phyloP scores from a whole-genome alignment of 129 eudicot species.

The Lactuca saligna region DNA sequence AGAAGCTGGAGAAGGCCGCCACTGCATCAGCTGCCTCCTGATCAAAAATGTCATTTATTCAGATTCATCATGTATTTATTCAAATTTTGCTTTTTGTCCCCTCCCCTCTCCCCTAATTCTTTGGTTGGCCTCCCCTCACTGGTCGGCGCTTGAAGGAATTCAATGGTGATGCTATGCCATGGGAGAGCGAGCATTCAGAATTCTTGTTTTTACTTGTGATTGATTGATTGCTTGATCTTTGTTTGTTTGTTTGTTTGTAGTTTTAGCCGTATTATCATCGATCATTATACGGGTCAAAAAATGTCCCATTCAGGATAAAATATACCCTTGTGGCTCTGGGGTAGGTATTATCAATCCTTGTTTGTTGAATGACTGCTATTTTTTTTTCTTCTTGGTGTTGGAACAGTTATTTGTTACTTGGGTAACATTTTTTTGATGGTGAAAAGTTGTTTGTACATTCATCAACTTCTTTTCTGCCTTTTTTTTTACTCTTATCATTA shows the following conservation, averaged over 20 bases:
- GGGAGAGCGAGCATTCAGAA: neutral
- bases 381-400: constrained; percentile 4
- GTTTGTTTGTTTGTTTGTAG: constrained; percentile 23
- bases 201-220: no score
- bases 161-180: constrained; percentile 1
- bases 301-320: constrained; percentile 19
- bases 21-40: constrained; percentile 38
- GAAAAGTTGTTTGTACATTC: constrained; percentile 10
- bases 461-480: neutral
- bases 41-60: constrained; percentile 9
- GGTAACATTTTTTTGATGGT: constrained; percentile 3
- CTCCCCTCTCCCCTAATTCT: neutral
- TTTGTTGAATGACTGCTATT: constrained; percentile 3
- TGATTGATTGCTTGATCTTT: constrained; percentile 5
- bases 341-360: constrained; percentile 10
- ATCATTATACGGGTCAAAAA: constrained; percentile 28
- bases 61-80: neutral
- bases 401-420: constrained; percentile 20
- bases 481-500: neutral
- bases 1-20: constrained; percentile 63
- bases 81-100: constrained; percentile 18
- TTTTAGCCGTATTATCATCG: neutral
- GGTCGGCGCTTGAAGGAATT: constrained; percentile 1
- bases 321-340: constrained; percentile 27
- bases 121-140: constrained; percentile 15